A percentile compares a stretch with the other conserved stretches of the same genome.
phyloP scores from a whole-genome alignment of 2,329 filamentous ascomycete species.

The Trichoderma koningiopsis region DNA sequence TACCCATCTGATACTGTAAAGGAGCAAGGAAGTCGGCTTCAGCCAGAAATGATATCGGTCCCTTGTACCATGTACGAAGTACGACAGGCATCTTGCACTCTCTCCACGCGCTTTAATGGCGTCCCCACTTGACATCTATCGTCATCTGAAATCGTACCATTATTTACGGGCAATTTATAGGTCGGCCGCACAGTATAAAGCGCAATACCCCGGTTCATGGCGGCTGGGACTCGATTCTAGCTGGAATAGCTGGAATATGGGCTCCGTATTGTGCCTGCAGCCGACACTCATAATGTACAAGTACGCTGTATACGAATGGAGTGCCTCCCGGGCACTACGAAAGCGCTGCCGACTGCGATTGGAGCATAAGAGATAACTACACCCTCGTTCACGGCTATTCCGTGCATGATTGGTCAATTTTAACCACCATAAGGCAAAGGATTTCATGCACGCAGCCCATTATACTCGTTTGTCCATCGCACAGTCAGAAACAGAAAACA shows the following conservation, averaged over 20 bases:
- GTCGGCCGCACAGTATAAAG: neutral
- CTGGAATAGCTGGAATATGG: neutral
- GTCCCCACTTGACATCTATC: constrained; percentile 10
- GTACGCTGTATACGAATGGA: neutral
- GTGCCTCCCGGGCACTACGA: neutral
- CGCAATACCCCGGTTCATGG: neutral
- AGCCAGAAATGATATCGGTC: neutral
- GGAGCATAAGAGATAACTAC: neutral
- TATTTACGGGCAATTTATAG: constrained; percentile 7
- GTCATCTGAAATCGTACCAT: constrained; percentile 19
- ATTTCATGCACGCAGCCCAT: neutral
- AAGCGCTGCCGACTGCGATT: neutral
- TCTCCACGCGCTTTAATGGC: neutral
- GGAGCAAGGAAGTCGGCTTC: neutral
- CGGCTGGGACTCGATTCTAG: neutral
- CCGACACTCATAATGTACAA: neutral
- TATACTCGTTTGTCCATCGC: neutral
- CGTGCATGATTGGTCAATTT: neutral
- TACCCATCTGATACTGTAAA: neutral
- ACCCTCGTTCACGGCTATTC: neutral
- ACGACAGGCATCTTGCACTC: neutral
- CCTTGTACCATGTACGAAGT: neutral
- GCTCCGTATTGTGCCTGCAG: neutral
- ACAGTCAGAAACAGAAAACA: neutral
- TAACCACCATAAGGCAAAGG: neutral